Evolutionary conservation across 1,139 yeast species (phyloP), one percentile per base, ranked within the genome.

Genomic region (Candida tunisiensis): DNA sequence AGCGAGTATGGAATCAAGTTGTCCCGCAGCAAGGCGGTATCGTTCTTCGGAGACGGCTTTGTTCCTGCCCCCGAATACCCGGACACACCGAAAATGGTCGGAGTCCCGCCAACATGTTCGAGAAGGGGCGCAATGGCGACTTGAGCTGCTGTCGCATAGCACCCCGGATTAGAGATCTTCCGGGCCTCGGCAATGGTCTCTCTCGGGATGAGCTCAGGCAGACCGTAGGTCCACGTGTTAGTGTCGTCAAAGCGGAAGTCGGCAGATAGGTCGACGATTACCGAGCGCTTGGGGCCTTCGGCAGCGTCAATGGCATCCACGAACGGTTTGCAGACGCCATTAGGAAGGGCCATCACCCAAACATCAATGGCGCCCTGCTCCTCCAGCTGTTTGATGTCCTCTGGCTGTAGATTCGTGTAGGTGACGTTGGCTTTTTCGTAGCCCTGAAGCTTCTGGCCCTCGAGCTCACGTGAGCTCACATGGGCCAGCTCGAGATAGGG

Each of bases 31-130:
- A 71, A 62, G 34, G 69, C 63, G 30, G 77, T 59, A 49, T 88
- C 96, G 50, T 88, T 91, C 60, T 83, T 83, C 34, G 93, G 93
- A 6, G 94, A 79, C 31, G 98, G 98, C 57, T 91, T 88, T 28
- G 99, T 85, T 38, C 98, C 98, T 11, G 98, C 98, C 33, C 99
- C 99, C 13, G 98, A 85, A 53, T 88, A 88, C 25, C 99, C 99
- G 27, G 94, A 80, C 21, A 88, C 91, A 48, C 98, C 98, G 51
- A 88, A 88, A 13, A 88, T 62, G 4, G 82, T 62, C 28, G 99
- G 96, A 20, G 65, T 61, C 16, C 91, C 88, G 24, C 70, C 55
- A 16, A 55, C 44, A 47, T 65, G 68, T 21, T 73, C 69, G 2
- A 49, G 37, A 43, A 91, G 60, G 19, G 98, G 99, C 23, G 91